phyloP scores from a whole-genome alignment of 495 filamentous ascomycete genomes.

The Achaetomiella virescens region DNA sequence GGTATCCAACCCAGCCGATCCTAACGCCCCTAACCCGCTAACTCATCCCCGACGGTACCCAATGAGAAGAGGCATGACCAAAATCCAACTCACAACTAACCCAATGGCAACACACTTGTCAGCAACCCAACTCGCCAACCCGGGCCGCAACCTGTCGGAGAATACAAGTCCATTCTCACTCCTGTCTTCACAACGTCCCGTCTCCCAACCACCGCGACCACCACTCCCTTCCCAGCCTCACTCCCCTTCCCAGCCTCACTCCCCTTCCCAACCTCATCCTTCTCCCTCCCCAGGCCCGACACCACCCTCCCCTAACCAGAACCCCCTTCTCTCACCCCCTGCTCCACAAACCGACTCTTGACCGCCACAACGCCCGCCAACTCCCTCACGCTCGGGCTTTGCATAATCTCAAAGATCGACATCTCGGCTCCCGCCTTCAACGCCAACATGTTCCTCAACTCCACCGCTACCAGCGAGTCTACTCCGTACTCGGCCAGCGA shows the following conservation, averaged over 20 bases:
- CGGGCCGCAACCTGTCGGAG: too few species aligned
- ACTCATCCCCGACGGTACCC: neutral
- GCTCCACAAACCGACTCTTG: constrained; percentile 17
- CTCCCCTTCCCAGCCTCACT: too few species aligned
- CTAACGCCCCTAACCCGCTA: neutral
- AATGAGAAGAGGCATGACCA: neutral
- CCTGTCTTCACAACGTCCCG: too few species aligned
- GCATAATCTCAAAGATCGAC: constrained; percentile 41
- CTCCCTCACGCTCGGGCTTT: constrained; percentile 27
- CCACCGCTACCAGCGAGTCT: constrained; percentile 44
- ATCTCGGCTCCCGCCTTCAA: constrained; percentile 29
- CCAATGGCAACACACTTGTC: neutral
- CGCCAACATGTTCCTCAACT: constrained; percentile 42
- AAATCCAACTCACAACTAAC: neutral
- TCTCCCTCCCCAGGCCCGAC: too few species aligned
- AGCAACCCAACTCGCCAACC: neutral
- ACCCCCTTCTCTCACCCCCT: neutral
- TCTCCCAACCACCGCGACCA: too few species aligned
- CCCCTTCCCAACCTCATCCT: too few species aligned
- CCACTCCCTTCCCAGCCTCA: too few species aligned
- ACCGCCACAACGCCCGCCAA: constrained; percentile 21
- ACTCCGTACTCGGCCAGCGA: constrained; percentile 34
- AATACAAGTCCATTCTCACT: too few species aligned
- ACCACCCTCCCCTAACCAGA: too few species aligned
- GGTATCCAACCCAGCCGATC: neutral